phyloP scores from a whole-genome alignment of 2,329 filamentous ascomycete species.

The Colletotrichum abscissum region DNA sequence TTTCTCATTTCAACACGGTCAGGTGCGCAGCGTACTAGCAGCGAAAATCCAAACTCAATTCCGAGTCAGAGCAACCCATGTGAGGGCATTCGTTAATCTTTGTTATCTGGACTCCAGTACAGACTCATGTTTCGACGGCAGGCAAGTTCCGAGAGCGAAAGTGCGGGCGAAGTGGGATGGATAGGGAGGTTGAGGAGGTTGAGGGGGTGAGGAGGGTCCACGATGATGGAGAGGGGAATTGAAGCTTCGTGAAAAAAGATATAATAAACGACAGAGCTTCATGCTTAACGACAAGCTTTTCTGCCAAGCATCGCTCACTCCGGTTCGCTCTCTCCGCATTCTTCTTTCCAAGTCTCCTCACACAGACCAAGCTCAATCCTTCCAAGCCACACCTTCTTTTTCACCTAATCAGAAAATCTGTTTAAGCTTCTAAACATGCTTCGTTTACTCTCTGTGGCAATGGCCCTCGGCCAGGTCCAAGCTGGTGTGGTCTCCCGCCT shows the following conservation, averaged over 20 bases:
- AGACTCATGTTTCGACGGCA: background rate
- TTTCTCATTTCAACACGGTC: background rate
- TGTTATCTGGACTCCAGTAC: background rate
- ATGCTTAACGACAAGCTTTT: background rate
- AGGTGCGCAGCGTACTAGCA: background rate
- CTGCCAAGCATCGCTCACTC: background rate
- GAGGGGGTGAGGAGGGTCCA: background rate
- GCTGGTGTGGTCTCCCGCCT: background rate
- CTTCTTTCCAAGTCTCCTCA: background rate
- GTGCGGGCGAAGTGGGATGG: background rate
- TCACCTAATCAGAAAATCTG: background rate
- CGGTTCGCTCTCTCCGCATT: background rate
- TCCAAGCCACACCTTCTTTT: background rate
- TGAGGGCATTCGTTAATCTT: background rate
- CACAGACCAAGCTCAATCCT: background rate
- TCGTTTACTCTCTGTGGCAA: slow-evolving; percentile 1
- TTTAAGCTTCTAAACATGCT: background rate
- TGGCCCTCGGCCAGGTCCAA: slow-evolving; percentile 7
- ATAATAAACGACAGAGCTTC: slow-evolving; percentile 3
- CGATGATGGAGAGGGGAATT: background rate
- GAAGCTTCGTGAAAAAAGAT: background rate
- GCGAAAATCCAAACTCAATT: background rate
- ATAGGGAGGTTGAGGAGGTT: background rate
- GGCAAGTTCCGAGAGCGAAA: background rate
- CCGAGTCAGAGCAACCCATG: background rate